Conservation (phyloP, 164 flowering plant species). For the Buxus sempervirens region DNA sequence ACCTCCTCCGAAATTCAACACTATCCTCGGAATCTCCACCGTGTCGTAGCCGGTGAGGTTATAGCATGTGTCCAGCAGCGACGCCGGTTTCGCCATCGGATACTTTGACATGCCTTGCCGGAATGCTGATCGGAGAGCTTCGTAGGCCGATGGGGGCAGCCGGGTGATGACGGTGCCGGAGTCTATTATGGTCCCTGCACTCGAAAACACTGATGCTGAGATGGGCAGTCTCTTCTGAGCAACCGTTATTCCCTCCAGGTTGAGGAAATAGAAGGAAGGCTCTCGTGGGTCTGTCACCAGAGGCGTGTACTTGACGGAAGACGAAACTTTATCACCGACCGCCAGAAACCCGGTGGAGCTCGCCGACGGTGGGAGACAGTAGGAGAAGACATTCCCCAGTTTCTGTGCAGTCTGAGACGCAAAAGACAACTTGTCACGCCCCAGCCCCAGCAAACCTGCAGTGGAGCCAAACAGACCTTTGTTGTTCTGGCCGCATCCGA, state of each 20-base stretch:
- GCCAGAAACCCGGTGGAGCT: slow-evolving; percentile 27
- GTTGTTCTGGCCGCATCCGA: slow-evolving; percentile 53
- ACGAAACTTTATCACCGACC: slow-evolving; percentile 24
- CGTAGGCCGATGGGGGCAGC: slow-evolving; percentile 31
- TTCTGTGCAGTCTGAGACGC: slow-evolving; percentile 31
- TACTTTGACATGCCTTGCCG: slow-evolving; percentile 27
- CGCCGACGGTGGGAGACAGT: slow-evolving; percentile 44
- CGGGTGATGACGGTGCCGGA: slow-evolving; percentile 57
- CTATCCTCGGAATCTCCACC: slow-evolving; percentile 26
- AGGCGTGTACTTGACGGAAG: slow-evolving; percentile 37
- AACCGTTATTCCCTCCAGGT: slow-evolving; percentile 27
- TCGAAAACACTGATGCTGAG: slow-evolving; percentile 11
- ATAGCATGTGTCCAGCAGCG: slow-evolving; percentile 48
- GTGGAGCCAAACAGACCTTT: slow-evolving; percentile 45
- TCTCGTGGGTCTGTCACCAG: slow-evolving; percentile 28
- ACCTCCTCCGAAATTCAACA: slow-evolving; percentile 22
- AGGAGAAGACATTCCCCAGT: slow-evolving; percentile 38
- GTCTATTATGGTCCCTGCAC: slow-evolving; percentile 40
- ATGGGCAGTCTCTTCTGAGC: slow-evolving; percentile 23
- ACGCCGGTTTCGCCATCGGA: slow-evolving; percentile 19
- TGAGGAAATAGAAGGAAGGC: slow-evolving; percentile 32
- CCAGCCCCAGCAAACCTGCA: slow-evolving; percentile 49
- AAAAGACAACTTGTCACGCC: slow-evolving; percentile 39
- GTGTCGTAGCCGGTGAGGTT: slow-evolving; percentile 12
- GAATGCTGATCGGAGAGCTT: slow-evolving; percentile 28